Evolutionary conservation across 78 protist species (phyloP), one percentile per base, ranked within the genome.

Genomic region (Dictyostelium intermedium): DNA sequence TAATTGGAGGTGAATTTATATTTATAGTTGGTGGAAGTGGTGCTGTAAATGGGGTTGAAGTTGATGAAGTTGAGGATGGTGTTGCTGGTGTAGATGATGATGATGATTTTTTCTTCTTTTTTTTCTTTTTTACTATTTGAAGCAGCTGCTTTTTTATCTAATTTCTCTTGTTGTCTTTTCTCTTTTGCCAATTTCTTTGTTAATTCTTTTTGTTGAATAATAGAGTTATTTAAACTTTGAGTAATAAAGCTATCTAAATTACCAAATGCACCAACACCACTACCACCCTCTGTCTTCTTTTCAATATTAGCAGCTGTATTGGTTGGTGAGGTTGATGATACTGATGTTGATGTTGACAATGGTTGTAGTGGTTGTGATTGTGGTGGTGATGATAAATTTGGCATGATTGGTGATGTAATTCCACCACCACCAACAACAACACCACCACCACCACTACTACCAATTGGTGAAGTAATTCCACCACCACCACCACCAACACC

Each of bases 171-270:
- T 2, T 16, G 45, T 47, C 84, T 79, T 45, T 79, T 76, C 25
- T 39, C 47, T 39, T 76, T 76, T 76, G 82, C 47, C 35, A 34
- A 30, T 41, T 76, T 76, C 34, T 76, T 39, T 37, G 35, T 30
- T 23, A 39, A 76, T 73, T 30, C 80, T 34, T 73, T 73, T 76
- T 76, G 56, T 39, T 76, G 82, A n/a, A 37, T 25, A 39, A 76
- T 76, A 27, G 79, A 72, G n/a, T 72, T 72, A 34, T 72, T 72
- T 72, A 72, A 72, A 34, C 79, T 72, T 72, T 72, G 79, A 16
- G 47, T 32, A 4, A 72, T 72, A 72, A 72, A 72, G 5, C 25
- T 16, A 72, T 72, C 45, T 34, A 72, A 72, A 72, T 72, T 72
- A 34, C 79, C 79, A 72, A 72, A 72, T 34, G 79, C 79, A 4